Percentiles rank a stretch among this genome's conserved stretches.
Conservation (phyloP, 768 basidiomycete genomes). For the Mycena polygramma region DNA sequence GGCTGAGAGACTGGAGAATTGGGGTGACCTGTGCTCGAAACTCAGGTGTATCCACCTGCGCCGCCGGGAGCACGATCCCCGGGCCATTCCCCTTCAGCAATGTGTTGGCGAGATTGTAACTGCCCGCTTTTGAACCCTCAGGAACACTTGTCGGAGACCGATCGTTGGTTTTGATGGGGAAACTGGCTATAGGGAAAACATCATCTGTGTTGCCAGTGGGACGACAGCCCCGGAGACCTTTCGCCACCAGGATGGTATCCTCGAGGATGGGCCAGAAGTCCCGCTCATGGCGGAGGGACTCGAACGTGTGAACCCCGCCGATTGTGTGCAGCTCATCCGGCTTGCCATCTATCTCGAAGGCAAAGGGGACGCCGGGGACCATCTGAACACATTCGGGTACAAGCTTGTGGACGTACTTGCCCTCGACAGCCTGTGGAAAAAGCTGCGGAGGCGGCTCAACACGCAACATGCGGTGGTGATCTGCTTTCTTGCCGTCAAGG, state of each 20-base stretch:
- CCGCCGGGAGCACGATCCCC: constrained; percentile 4
- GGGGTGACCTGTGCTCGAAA: not conserved
- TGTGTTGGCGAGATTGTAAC: constrained; percentile 8
- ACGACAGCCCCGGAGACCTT: constrained; percentile 5
- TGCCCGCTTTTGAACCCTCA: not conserved
- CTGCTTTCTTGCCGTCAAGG: not conserved
- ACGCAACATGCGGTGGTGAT: constrained; percentile 4
- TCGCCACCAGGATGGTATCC: not conserved
- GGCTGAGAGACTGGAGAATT: not conserved
- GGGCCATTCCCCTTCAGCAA: constrained; percentile 7
- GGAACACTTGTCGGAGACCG: not conserved
- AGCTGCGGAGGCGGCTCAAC: constrained; percentile 1
- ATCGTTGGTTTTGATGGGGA: not conserved
- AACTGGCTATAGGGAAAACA: not conserved
- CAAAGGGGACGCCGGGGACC: constrained; percentile 6
- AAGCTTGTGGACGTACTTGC: not conserved
- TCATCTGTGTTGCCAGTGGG: not conserved
- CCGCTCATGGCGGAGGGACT: constrained; percentile 7
- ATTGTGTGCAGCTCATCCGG: constrained; percentile 10
- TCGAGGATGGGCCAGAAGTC: not conserved
- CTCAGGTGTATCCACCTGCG: constrained; percentile 3
- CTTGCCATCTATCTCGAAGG: not conserved
- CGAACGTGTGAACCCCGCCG: constrained; percentile 2
- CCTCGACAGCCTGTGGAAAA: not conserved
- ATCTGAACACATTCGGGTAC: constrained; percentile 8